Evolutionary conservation across 2,329 filamentous ascomycete genomes (phyloP).

Genomic region (Colletotrichum sp.): DNA sequence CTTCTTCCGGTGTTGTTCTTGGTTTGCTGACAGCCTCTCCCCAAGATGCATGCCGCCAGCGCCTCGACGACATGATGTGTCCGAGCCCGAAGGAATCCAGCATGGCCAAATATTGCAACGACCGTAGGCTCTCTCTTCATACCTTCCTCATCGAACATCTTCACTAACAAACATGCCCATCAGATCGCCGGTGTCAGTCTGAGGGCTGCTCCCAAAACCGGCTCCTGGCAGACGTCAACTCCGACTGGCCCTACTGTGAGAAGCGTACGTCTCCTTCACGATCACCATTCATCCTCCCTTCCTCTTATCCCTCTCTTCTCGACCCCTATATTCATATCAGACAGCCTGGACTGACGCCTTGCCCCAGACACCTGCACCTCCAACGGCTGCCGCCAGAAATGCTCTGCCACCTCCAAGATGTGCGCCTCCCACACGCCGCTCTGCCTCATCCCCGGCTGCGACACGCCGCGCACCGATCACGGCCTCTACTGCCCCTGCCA

Average conservation of each 20-base stretch:
- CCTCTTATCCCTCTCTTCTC: background rate
- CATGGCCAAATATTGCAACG: slow-evolving; percentile 18
- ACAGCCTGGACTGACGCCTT: background rate
- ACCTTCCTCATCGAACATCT: too few species aligned
- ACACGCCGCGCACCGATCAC: background rate
- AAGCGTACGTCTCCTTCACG: slow-evolving; percentile 3
- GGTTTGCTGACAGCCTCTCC: background rate
- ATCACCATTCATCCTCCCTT: too few species aligned
- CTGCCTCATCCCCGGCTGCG: slow-evolving; percentile 21
- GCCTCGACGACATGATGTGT: slow-evolving; percentile 21
- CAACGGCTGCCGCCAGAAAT: slow-evolving; percentile 15
- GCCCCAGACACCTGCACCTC: slow-evolving; percentile 21
- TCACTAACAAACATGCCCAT: too few species aligned
- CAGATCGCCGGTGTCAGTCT: background rate
- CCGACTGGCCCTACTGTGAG: slow-evolving; percentile 20
- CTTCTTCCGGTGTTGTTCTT: too few species aligned
- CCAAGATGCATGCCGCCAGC: slow-evolving; percentile 22
- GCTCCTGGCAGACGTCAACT: slow-evolving; percentile 7
- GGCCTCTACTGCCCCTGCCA: slow-evolving; percentile 21
- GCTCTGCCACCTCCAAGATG: background rate
- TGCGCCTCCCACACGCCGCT: slow-evolving; percentile 19
- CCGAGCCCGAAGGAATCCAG: slow-evolving; percentile 13
- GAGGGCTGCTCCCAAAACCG: slow-evolving; percentile 12
- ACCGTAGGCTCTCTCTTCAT: slow-evolving; percentile 16
- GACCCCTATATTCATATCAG: too few species aligned